A percentile compares a stretch with the other conserved stretches of the same genome.
phyloP scores from a whole-genome alignment of 352 stramenopile genomes.

The Phytophthora ohioensis region DNA sequence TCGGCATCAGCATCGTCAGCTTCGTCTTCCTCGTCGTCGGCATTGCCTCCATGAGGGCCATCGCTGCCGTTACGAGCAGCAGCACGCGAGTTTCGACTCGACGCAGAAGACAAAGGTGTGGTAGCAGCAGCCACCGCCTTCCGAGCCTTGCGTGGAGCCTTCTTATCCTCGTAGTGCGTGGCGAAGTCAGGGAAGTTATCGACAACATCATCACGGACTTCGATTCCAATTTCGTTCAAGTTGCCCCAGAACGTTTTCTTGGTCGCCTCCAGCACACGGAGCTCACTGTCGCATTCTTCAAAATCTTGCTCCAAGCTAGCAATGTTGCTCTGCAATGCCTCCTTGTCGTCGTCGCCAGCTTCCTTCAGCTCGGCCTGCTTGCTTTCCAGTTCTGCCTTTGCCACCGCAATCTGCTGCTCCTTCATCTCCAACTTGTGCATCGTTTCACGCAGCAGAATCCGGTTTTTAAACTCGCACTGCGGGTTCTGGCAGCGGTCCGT shows the following conservation, averaged over 20 bases:
- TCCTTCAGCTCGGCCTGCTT: constrained; percentile 56
- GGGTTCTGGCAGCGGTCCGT: constrained; percentile 69
- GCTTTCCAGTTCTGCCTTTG: constrained; percentile 50
- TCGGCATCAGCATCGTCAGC: constrained; percentile 30
- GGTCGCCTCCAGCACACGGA: constrained; percentile 69
- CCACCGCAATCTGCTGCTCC: constrained; percentile 53
- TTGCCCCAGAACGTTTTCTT: constrained; percentile 46
- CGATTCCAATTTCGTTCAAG: constrained; percentile 52
- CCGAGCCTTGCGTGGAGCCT: constrained; percentile 41
- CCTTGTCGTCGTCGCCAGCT: constrained; percentile 50
- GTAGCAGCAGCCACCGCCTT: constrained; percentile 20
- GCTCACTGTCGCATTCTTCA: constrained; percentile 61
- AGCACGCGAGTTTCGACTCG: constrained; percentile 29
- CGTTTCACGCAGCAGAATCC: constrained; percentile 72
- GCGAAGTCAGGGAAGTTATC: constrained; percentile 62
- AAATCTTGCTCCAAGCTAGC: constrained; percentile 37
- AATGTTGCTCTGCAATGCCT: constrained; percentile 45
- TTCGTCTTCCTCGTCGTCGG: constrained; percentile 23
- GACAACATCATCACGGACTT: constrained; percentile 52
- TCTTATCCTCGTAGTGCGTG: constrained; percentile 50
- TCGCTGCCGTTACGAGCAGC: constrained; percentile 12
- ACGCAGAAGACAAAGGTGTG: constrained; percentile 13
- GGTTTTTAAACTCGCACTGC: constrained; percentile 76
- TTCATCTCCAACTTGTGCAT: constrained; percentile 68
- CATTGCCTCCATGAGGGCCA: constrained; percentile 21